A percentile compares a stretch with the other conserved stretches of the same genome.
phyloP scores from a whole-genome alignment of 306 rosid species.

The Fragaria ananassa region DNA sequence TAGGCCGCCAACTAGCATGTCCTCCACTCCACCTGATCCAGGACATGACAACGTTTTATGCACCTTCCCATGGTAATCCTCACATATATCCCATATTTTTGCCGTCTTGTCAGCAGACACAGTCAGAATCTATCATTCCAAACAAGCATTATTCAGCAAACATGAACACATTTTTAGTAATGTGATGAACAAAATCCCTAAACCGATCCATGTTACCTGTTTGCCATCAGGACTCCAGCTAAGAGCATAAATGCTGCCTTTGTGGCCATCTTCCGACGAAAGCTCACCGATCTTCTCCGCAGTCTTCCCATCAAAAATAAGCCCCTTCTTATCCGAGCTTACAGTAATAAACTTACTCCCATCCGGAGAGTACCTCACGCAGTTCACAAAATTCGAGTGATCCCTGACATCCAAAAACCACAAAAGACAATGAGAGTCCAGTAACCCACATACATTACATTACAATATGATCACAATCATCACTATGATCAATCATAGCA shows the following conservation, averaged over 20 bases:
- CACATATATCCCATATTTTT: slow-evolving; percentile 80
- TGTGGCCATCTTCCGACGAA: slow-evolving; percentile 81
- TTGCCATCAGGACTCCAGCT: slow-evolving; percentile 98
- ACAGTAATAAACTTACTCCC: slow-evolving; percentile 80
- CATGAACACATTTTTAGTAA: not conserved
- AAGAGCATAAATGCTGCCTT: slow-evolving; percentile 91
- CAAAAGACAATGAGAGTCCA: not conserved
- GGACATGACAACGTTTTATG: slow-evolving; percentile 67
- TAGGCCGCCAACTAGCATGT: slow-evolving; percentile 87
- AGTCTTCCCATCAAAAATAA: slow-evolving; percentile 74
- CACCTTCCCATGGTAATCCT: slow-evolving; percentile 72
- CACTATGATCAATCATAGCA: not conserved
- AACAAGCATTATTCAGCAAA: slow-evolving; percentile 27
- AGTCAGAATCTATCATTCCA: slow-evolving; percentile 63
- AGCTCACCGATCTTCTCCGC: slow-evolving; percentile 87
- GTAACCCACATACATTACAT: not conserved
- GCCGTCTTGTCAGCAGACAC: slow-evolving; percentile 97
- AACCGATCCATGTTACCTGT: slow-evolving; percentile 39
- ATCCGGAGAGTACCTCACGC: slow-evolving; percentile 87
- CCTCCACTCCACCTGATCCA: slow-evolving; percentile 87
- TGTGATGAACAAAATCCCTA: not conserved
- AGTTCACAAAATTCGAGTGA: slow-evolving; percentile 95
- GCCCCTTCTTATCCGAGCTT: slow-evolving; percentile 89
- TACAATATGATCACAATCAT: not conserved
- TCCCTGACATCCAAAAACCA: slow-evolving; percentile 56